These are phyloP conservation scores for Cyberlindnera sargentensis DNA, from an alignment of 805 yeast species.

Conservation along the genomic window DNA sequence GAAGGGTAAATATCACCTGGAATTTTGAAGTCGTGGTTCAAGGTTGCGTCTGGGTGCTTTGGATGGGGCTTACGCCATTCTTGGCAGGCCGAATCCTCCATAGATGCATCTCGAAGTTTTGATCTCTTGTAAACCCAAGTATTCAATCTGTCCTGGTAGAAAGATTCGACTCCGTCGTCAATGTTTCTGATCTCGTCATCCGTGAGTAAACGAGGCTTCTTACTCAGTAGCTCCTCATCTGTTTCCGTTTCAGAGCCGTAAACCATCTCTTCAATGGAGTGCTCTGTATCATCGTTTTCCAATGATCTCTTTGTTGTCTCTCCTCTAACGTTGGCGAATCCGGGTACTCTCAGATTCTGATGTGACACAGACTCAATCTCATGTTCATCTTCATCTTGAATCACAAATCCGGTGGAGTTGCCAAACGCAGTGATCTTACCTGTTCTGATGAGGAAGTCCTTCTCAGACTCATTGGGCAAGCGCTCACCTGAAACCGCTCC, in stretches of 20 bases:
- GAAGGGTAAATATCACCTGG: constrained; percentile 91
- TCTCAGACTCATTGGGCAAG: constrained; percentile 67
- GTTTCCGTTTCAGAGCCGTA: constrained; percentile 15
- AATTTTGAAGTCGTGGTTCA: constrained; percentile 61
- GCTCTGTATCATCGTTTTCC: constrained; percentile 14
- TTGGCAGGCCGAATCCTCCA: constrained; percentile 14
- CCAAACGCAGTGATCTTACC: constrained; percentile 96
- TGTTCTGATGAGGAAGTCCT: constrained; percentile 75
- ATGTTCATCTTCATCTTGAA: constrained; percentile 29
- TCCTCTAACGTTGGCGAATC: constrained; percentile 10
- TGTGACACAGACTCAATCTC: constrained; percentile 13
- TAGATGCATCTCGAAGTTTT: constrained; percentile 26
- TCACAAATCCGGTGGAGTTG: constrained; percentile 46
- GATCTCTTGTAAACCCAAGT: constrained; percentile 56
- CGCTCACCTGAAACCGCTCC: constrained; percentile 17
- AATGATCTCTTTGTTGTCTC: constrained; percentile 10
- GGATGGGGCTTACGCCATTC: constrained; percentile 84
- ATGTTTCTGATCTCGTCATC: constrained; percentile 34
- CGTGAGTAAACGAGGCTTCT: constrained; percentile 12
- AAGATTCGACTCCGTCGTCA: constrained; percentile 78
- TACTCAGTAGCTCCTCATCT: constrained; percentile 14
- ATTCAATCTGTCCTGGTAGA: constrained; percentile 52
- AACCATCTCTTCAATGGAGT: constrained; percentile 8
- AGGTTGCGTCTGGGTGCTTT: constrained; percentile 59
- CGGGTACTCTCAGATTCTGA: constrained; percentile 21